Evolutionary conservation across 176 grass and related monocot genomes (phyloP).

Genomic region (Musa beccarii): DNA sequence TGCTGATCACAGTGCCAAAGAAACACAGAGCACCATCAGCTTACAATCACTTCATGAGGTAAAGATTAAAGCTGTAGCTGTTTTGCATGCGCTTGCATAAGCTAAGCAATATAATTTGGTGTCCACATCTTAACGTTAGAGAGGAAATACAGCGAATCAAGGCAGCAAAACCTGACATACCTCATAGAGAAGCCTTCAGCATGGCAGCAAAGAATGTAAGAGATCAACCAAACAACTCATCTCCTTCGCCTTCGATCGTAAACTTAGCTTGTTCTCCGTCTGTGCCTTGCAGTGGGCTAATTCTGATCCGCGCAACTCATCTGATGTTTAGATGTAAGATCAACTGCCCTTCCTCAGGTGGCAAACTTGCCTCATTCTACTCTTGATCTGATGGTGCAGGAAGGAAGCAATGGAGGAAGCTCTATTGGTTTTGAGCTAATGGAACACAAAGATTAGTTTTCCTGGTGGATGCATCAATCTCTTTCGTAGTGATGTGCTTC

Average conservation of each 20-base stretch:
- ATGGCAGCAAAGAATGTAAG: constrained; percentile 17
- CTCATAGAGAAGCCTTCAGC: constrained; percentile 21
- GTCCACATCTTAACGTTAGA: background rate
- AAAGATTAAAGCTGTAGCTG: background rate
- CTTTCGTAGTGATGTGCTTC: background rate
- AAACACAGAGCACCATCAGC: constrained; percentile 10
- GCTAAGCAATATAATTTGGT: no score
- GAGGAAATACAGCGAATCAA: constrained; percentile 15
- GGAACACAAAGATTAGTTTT: no score
- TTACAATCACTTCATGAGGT: constrained; percentile 12
- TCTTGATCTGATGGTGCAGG: no score
- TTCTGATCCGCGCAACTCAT: background rate
- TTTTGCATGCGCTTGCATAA: background rate
- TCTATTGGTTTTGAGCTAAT: no score
- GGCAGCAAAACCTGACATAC: constrained; percentile 12
- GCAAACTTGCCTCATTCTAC: no score
- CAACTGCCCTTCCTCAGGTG: no score
- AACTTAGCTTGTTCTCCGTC: background rate
- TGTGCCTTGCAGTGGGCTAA: constrained; percentile 2
- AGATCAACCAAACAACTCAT: no score
- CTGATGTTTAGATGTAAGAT: background rate
- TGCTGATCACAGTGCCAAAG: background rate
- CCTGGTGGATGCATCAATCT: background rate
- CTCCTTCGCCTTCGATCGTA: no score
- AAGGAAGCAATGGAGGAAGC: no score